Evolutionary conservation across 257 asterid species (phyloP), one percentile per base, ranked within the genome.

Genomic region (Linaria vulgaris): DNA sequence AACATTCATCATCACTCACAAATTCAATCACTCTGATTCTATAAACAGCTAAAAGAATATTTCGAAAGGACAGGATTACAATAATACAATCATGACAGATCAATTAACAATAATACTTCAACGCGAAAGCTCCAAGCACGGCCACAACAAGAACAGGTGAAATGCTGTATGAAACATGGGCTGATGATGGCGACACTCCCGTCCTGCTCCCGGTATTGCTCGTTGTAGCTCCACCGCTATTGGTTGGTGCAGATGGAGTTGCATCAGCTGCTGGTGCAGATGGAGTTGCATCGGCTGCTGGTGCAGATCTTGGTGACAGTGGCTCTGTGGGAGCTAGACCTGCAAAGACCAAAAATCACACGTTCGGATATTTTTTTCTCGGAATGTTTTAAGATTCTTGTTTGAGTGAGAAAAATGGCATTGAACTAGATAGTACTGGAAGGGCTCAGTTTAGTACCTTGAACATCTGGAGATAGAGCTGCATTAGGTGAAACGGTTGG

Each of bases 101-200:
- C 38, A 12, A 22, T n/a, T 76, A 78, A n/a, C 52, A 78, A 63
- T n/a, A n/a, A n/a, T 43, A 73, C 56, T 65, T 76, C 56, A 78
- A 68, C 21, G 74, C 78, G 43, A 73, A 30, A 64, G 78, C 82
- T 61, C 69, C 82, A 27, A 78, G 44, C 43, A 73, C 53, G 57
- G 69, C 70, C 60, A 78, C 15, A 5, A 76, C 53, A 59, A 64
- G 69, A 74, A 78, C 13, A 24, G 76, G 74, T 9, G 87, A 78
- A 51, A 71, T 10, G 47, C 50, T 30, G 5, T 56, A 22, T 0
- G 78, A 45, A 48, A 56, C 55, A 9, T 46, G 64, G 34, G 84
- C 82, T 16, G 80, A 72, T 17, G 87, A 81, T 14, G 84, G 84
- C 12, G 87, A 72, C 54, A 73, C 80, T 43, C 83, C 80, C 0